phyloP scores from a whole-genome alignment of 2,329 filamentous ascomycete genomes.

The Alternaria gansuensis region DNA sequence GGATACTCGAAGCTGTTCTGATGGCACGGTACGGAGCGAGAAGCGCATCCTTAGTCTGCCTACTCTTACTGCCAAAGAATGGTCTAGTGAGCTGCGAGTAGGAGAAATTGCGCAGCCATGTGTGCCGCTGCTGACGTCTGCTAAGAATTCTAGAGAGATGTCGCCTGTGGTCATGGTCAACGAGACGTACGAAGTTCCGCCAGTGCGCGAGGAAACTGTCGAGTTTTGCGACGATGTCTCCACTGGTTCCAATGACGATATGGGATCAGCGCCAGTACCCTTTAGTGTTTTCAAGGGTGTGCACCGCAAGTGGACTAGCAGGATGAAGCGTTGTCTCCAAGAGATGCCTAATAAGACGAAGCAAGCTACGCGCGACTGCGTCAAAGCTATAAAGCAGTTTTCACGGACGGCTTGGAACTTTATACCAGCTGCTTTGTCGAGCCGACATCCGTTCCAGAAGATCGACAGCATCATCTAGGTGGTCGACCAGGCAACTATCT shows the following conservation, averaged over 20 bases:
- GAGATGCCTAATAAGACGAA: not conserved
- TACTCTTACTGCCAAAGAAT: not conserved
- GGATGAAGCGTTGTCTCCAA: not conserved
- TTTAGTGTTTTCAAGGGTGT: too few species aligned
- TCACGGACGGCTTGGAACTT: slow-evolving; percentile 8
- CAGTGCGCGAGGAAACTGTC: not conserved
- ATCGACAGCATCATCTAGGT: slow-evolving; percentile 1
- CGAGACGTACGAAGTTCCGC: not conserved
- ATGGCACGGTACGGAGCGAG: not conserved
- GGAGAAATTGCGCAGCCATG: not conserved
- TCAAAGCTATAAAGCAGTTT: slow-evolving; percentile 11
- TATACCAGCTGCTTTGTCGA: not conserved
- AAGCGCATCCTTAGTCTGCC: not conserved
- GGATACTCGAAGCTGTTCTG: not conserved
- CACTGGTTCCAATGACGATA: not conserved
- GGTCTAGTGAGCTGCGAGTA: not conserved
- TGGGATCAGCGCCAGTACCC: not conserved
- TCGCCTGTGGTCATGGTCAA: not conserved
- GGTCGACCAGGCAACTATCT: slow-evolving; percentile 4
- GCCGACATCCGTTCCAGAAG: not conserved
- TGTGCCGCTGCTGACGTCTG: not conserved
- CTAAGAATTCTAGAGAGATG: not conserved
- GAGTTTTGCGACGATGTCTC: not conserved
- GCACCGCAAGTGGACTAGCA: not conserved
- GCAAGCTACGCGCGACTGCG: slow-evolving; percentile 2